These are phyloP conservation scores for Phytophthora macrochlamydospora DNA, from an alignment of 352 stramenopile genomes.

Conservation along the genomic window DNA sequence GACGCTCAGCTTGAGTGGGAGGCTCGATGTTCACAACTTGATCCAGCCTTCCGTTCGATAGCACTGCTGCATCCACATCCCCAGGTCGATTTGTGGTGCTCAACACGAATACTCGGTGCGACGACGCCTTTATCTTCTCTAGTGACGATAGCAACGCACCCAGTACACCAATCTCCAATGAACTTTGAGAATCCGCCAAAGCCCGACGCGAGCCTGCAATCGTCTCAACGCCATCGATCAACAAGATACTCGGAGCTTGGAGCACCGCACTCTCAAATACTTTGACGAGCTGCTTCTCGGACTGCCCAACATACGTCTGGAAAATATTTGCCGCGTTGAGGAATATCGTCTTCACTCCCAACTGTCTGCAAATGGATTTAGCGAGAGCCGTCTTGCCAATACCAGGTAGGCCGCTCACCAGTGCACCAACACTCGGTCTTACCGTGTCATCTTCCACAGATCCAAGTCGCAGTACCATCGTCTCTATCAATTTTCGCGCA, in stretches of 20 bases:
- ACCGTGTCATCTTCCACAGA: background rate
- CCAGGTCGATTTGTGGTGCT: slow-evolving; percentile 80
- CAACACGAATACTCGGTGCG: slow-evolving; percentile 64
- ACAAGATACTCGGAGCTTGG: slow-evolving; percentile 66
- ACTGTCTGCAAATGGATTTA: slow-evolving; percentile 43
- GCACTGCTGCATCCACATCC: slow-evolving; percentile 91
- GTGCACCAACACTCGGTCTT: slow-evolving; percentile 52
- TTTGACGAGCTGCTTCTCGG: slow-evolving; percentile 70
- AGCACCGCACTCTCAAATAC: slow-evolving; percentile 59
- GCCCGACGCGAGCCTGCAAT: slow-evolving; percentile 71
- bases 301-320: slow-evolving; percentile 93
- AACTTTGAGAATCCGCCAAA: slow-evolving; percentile 59
- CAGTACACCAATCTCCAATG: slow-evolving; percentile 79
- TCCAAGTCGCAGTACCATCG: slow-evolving; percentile 43
- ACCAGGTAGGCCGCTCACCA: slow-evolving; percentile 73
- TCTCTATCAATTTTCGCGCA: slow-evolving; percentile 38
- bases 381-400: slow-evolving; percentile 74
- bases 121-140: slow-evolving; percentile 63
- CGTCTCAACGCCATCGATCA: slow-evolving; percentile 92
- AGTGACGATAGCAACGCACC: slow-evolving; percentile 86
- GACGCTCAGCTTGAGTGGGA: slow-evolving; percentile 89
- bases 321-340: slow-evolving; percentile 94
- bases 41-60: slow-evolving; percentile 97
- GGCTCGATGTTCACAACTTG: slow-evolving; percentile 95
- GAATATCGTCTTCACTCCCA: slow-evolving; percentile 50